phyloP scores from a whole-genome alignment of 371 early-diverging fungal species.

The Mortierella sp. region DNA sequence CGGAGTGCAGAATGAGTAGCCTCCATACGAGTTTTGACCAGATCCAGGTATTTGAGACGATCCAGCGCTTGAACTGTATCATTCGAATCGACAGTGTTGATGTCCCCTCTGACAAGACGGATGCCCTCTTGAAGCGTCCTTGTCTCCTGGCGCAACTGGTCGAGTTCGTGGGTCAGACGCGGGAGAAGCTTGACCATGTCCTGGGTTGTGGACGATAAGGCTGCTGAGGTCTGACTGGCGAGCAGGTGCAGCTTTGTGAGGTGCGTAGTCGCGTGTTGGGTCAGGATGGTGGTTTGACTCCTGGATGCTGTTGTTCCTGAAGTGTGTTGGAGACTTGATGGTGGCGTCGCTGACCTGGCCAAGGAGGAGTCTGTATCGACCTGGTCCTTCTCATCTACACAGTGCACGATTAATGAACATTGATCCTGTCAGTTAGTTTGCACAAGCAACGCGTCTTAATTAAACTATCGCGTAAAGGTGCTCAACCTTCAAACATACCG shows the following conservation, averaged over 20 bases:
- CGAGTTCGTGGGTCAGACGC: slow-evolving; percentile 75
- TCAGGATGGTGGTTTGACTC: slow-evolving; percentile 48
- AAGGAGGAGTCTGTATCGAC: slow-evolving; percentile 14
- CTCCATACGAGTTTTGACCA: slow-evolving; percentile 81
- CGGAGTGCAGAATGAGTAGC: slow-evolving; percentile 67
- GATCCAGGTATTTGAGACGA: slow-evolving; percentile 74
- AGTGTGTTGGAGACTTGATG: slow-evolving; percentile 8
- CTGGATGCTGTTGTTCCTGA: slow-evolving; percentile 13
- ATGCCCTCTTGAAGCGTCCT: slow-evolving; percentile 65
- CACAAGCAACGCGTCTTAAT: neutral
- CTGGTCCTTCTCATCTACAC: slow-evolving; percentile 14
- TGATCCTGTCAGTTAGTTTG: neutral
- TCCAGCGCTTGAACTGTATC: slow-evolving; percentile 70
- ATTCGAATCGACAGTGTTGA: slow-evolving; percentile 57
- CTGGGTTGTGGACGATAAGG: slow-evolving; percentile 64
- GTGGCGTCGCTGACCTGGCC: neutral
- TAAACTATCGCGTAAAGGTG: neutral
- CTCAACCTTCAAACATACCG: slow-evolving; percentile 19
- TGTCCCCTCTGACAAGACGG: slow-evolving; percentile 62
- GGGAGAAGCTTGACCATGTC: slow-evolving; percentile 79
- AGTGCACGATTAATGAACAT: neutral
- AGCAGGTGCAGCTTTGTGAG: slow-evolving; percentile 53
- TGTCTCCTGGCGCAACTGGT: slow-evolving; percentile 72
- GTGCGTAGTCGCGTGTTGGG: slow-evolving; percentile 54
- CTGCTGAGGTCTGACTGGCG: slow-evolving; percentile 43